Percentiles rank a stretch among this genome's conserved stretches.
phyloP scores from a whole-genome alignment of 73 alveolate species.

The Durusdinium trenchii region DNA sequence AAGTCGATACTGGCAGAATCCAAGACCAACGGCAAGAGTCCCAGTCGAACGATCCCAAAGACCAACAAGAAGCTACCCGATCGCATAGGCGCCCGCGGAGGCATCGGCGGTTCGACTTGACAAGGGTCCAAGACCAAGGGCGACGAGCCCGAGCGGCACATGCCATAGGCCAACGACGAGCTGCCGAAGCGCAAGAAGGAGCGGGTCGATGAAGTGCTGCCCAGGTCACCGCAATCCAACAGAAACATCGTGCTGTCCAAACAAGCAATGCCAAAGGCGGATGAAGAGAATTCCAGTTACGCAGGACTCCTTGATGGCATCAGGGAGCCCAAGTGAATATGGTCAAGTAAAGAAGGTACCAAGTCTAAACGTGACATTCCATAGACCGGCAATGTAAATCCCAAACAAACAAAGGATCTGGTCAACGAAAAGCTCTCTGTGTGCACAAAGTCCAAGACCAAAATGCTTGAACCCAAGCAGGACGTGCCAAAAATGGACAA shows the following conservation, averaged over 20 bases:
- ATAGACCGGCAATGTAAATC: background rate
- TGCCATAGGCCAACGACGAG: slow-evolving; percentile 25
- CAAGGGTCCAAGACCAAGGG: background rate
- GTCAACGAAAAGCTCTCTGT: background rate
- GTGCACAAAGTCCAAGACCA: slow-evolving; percentile 11
- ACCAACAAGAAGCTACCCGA: background rate
- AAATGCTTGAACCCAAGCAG: background rate
- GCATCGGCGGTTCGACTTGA: background rate
- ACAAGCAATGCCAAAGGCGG: slow-evolving; percentile 47
- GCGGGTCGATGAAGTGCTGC: slow-evolving; percentile 36
- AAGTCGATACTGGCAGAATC: slow-evolving; percentile 21
- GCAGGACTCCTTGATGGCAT: background rate
- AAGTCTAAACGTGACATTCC: slow-evolving; percentile 53
- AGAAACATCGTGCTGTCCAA: background rate
- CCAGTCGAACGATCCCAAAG: slow-evolving; percentile 49
- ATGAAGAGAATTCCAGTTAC: background rate
- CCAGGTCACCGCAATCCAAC: slow-evolving; percentile 10
- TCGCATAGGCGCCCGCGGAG: background rate
- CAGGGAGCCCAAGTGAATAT: slow-evolving; percentile 21
- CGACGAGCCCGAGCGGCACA: slow-evolving; percentile 35
- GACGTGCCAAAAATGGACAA: slow-evolving; percentile 5
- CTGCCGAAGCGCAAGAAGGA: background rate
- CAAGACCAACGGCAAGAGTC: background rate
- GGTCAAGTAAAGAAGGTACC: background rate
- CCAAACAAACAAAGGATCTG: background rate